Evolutionary conservation across 768 basidiomycete genomes (phyloP), one percentile per base, ranked within the genome.

Genomic region (Leccinellum albellum): DNA sequence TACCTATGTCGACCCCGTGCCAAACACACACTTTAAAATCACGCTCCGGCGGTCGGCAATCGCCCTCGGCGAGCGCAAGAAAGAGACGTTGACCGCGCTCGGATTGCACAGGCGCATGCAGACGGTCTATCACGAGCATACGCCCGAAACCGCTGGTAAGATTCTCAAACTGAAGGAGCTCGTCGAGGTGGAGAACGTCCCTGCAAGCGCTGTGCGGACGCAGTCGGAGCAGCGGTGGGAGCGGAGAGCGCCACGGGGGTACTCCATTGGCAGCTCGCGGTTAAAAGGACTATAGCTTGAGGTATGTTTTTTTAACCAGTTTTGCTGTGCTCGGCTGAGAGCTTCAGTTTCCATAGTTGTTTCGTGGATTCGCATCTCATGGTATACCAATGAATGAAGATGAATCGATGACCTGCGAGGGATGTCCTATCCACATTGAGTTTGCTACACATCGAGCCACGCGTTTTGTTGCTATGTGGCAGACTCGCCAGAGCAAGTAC

Each of bases 121-220:
- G 20, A 93, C 88, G 0, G 92, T 95, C 31, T 92, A 90, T 67
- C 88, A 90, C 64, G 78, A 79, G 4, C 88, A 89, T 64, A 79
- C 80, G 0, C 84, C 86, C 0, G 86, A 87, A 55, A 78, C 82
- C 3, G 94, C 92, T 0, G 94, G 95, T 14, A 90, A 91, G 72
- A 94, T 97, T 50, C 77, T 98, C 50, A 74, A 74, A 24, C 84
- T 97, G 55, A 98, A 97, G 78, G 94, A 98, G 74, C 76, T 98
- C 45, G 83, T 97, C 10, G 82, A 89, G 66, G 94, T 98, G 44
- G 80, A 86, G 70, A 96, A 95, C 67, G 93, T 97, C 15, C 82
- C 87, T 0, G 75, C 76, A 24, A 77, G 79, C 32, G 75, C 79
- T 55, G 90, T 93, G 24, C 79, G 80, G 74, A 87, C 84, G 20